Conservation (phyloP, 768 basidiomycete species). For the Gloeophyllum trabeum region DNA sequence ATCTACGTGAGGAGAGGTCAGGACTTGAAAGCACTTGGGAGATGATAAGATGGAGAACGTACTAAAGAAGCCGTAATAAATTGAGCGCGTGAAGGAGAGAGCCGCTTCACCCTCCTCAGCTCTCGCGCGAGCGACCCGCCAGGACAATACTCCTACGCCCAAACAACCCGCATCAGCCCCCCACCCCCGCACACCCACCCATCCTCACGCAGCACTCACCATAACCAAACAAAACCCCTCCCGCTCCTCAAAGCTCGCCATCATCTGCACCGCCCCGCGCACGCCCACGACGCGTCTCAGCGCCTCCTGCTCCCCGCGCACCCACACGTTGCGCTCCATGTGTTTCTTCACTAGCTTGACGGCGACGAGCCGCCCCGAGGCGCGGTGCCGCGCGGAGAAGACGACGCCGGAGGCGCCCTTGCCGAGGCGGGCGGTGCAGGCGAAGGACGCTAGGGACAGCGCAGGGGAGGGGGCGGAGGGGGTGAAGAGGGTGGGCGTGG, state of each 20-base stretch:
- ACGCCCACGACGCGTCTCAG: constrained; percentile 4
- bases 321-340: constrained; percentile 1
- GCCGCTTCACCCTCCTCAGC: neutral
- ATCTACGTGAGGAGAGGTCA: constrained; percentile 1
- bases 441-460: constrained; percentile 1
- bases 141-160: neutral
- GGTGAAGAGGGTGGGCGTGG: neutral
- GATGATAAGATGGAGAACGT: neutral
- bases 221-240: constrained; percentile 11
- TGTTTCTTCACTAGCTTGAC: constrained; percentile 9
- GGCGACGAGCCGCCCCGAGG: constrained; percentile 4
- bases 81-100: neutral
- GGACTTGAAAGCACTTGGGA: neutral
- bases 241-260: constrained; percentile 10
- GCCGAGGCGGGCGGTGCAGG: constrained; percentile 6
- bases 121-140: neutral
- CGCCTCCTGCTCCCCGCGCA: constrained; percentile 7
- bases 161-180: neutral
- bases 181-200: neutral
- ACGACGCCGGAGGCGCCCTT: constrained; percentile 9
- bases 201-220: constrained; percentile 1
- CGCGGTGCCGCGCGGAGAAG: constrained; percentile 6
- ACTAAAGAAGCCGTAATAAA: neutral
- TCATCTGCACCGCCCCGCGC: constrained; percentile 7
- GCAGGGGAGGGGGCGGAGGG: neutral